Base-by-base conservation (phyloP, 1,284 basidiomycete genomes). In the Cystobasidium slooffiae region DNA sequence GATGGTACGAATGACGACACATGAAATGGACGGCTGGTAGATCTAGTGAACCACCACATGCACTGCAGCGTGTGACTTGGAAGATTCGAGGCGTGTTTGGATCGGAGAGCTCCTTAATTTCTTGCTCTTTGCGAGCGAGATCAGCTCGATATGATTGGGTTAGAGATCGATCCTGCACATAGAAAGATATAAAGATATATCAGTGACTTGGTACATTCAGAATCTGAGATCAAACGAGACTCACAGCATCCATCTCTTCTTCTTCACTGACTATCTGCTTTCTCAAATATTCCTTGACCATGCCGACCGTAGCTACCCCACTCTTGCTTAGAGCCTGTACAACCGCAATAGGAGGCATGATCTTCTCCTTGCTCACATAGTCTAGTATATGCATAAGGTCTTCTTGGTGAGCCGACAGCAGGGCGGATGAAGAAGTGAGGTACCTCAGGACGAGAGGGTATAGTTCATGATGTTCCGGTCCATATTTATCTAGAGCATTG, bases 1-100 rank as follows among this genome's bases (percentile, higher is more conserved):
- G 93, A 81, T 99, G 97, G 84, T 93, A 99, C 76, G 91, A 94
- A 82, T 99, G 96, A 80, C 91, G 90, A 83, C 95, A 99, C 95
- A 98, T 97, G 80, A 98, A 99, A 52, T 99, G 95, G 4, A 98
- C 87, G 74, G 88, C 91, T 0, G 96, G 96, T 20, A 97, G 86
- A 81, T 97, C 94, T 75, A 98, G 87, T 79, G 92, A 91, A 0
- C 90, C 92, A 18, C 89, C 87, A 81, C 97, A 98, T 5, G 89
- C 87, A 16, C 92, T 89, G 82, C 96, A 99, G 51, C 92, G 86
- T 4, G 93, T 94, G 78, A 95, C 91, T 80, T 97, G 94, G 85
- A 98, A 97, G 20, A 97, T 91, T 16, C 89, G 87, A 0, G 94
- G 92, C 67, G 89, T 87, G 16, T 88, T 86, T 0, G 88, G 85